Evolutionary conservation across 441 rosid species (phyloP).

Genomic region (Aleurites moluccanus): DNA sequence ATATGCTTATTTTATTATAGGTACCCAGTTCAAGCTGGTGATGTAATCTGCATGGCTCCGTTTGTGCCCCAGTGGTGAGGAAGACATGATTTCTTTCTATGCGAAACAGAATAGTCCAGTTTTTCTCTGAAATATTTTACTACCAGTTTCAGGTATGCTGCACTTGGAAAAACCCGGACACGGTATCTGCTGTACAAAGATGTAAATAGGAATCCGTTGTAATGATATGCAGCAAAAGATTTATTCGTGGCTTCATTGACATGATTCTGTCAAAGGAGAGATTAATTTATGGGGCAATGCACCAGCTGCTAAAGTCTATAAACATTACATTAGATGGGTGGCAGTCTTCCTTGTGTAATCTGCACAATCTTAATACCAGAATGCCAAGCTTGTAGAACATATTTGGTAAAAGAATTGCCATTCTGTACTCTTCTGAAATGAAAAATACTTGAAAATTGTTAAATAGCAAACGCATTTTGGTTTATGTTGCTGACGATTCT

Average conservation of each 20-base stretch:
- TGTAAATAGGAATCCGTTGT: slow-evolving; percentile 72
- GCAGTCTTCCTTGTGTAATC: not conserved
- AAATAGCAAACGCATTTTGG: not conserved
- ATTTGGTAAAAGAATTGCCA: not conserved
- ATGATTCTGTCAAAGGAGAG: slow-evolving; percentile 8
- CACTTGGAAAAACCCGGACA: slow-evolving; percentile 68
- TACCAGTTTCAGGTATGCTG: slow-evolving; percentile 70
- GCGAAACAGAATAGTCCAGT: slow-evolving; percentile 8
- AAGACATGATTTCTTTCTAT: slow-evolving; percentile 2
- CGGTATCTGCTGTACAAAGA: slow-evolving; percentile 85
- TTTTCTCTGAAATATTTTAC: slow-evolving; percentile 12
- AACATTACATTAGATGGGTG: not conserved
- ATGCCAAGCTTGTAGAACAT: not conserved
- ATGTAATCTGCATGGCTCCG: slow-evolving; percentile 97
- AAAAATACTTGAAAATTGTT: not conserved
- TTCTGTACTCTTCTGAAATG: not conserved
- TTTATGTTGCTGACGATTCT: not conserved
- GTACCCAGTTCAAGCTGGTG: slow-evolving; percentile 96
- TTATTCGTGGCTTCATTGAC: not conserved
- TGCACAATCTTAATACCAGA: not conserved
- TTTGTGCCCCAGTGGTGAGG: slow-evolving; percentile 87
- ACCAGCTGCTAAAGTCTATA: slow-evolving; percentile 8
- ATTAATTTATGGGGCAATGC: slow-evolving; percentile 6
- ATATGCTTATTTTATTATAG: slow-evolving; percentile 35
- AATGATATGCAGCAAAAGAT: slow-evolving; percentile 16